Base-by-base conservation (phyloP, 192 early-diverging fungal genomes). In the Dissophora ornata region DNA sequence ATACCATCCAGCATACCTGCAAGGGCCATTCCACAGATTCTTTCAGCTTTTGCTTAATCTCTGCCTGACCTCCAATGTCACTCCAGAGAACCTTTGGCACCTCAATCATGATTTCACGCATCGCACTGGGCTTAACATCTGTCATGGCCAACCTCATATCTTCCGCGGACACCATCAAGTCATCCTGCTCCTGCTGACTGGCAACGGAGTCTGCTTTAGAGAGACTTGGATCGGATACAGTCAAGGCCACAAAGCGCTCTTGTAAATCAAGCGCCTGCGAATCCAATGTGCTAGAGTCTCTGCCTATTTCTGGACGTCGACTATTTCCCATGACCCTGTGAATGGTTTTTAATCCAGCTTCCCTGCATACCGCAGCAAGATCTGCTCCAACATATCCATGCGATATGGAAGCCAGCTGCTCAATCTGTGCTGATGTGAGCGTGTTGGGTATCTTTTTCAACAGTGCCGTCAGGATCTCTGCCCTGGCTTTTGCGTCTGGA, bases 321-420 rank as follows among this genome's bases (percentile, higher is more conserved):
- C 19, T 19, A 29, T 28, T 51, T 3, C 41, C 65, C 48, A 82
- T 61, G 18, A 62, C 71, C 25, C 85, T 68, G 62, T 91, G 82
- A 24, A 99, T 91, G 18, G 90, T 86, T 44, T 86, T 84, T 13
- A 98, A 60, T 6, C 95, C 98, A 4, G 96, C 95, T 61, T 99
- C 96, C 19, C 92, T 85, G 52, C 88, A 85, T 4, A 97, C 84
- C 7, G 93, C 92, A 3, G 94, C 92, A 21, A 99, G 65, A 81
- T 99, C 98, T 4, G 98, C 98, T n/a, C 98, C 98, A 57, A 98
- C 97, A 79, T 92, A 99, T 0, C 98, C 98, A 69, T 99, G 98
- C 0, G 92, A 87, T 30, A 67, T 66, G 0, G 83, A 82, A 0
- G 95, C 89, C 16, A 98, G 45, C 0, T 62, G 50, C 0, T 79